A percentile compares a stretch with the other conserved stretches of the same genome.
phyloP scores from a whole-genome alignment of 2,329 filamentous ascomycete genomes.

The Tolypocladium endophyticum region DNA sequence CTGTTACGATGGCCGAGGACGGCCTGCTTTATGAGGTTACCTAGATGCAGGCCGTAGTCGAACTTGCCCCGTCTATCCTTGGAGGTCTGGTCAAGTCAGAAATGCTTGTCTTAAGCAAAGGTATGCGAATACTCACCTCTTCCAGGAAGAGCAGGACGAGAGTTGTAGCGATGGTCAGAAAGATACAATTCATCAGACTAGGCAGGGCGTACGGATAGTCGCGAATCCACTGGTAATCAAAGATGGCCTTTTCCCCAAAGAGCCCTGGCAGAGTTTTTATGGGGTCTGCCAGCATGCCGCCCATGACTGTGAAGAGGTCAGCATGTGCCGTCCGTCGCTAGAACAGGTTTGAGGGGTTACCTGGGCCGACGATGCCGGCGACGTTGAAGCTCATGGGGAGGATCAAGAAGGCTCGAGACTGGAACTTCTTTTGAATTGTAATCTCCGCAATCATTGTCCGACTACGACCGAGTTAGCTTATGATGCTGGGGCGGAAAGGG shows the following conservation, averaged over 20 bases:
- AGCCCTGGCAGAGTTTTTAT: conserved; percentile 43
- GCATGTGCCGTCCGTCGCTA: neutral
- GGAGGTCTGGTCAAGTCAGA: conserved; percentile 35
- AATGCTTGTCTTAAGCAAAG: conserved; percentile 30
- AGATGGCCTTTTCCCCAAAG: conserved; percentile 36
- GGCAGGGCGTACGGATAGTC: conserved; percentile 44
- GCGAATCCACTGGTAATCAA: conserved; percentile 48
- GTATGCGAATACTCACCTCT: conserved; percentile 55
- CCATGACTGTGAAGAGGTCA: conserved; percentile 31
- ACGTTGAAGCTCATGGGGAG: conserved; percentile 67
- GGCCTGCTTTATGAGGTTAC: conserved; percentile 18
- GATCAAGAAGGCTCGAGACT: conserved; percentile 62
- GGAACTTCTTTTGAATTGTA: conserved; percentile 52
- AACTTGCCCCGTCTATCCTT: conserved; percentile 32
- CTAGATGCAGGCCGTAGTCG: conserved; percentile 31
- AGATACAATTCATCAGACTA: conserved; percentile 39
- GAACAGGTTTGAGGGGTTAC: neutral
- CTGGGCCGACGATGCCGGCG: conserved; percentile 61
- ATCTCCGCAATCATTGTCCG: conserved; percentile 48
- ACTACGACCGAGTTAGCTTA: conserved; percentile 5
- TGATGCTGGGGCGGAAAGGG: neutral
- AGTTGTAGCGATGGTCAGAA: conserved; percentile 31
- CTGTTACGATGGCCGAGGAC: conserved; percentile 14
- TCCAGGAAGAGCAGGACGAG: conserved; percentile 40
- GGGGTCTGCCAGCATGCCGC: conserved; percentile 59